A percentile compares a stretch with the other conserved stretches of the same genome.
These are phyloP conservation scores for Penicillium oxalicum DNA, from an alignment of 2,329 filamentous ascomycete genomes.

Conservation along the genomic window DNA sequence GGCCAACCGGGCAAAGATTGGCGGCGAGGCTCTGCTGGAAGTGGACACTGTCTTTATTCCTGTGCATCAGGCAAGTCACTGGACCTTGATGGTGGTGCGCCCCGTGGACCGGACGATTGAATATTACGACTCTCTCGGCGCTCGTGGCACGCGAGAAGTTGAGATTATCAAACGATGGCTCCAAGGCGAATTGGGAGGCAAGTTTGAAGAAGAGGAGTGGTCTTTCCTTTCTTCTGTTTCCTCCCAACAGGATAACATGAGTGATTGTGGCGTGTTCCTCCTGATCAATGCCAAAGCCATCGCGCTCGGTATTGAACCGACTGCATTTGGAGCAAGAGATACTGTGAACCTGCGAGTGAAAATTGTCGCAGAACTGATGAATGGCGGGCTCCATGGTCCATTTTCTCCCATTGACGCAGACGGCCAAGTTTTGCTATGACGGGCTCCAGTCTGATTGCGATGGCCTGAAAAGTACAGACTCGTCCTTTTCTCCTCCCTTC, in stretches of 20 bases:
- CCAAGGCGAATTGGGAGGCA: constrained; percentile 34
- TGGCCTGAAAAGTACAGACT: too few species aligned
- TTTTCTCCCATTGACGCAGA: constrained; percentile 28
- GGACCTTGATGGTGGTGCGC: constrained; percentile 45
- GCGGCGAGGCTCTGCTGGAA: constrained; percentile 38
- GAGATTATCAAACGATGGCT: constrained; percentile 39
- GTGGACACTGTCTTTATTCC: constrained; percentile 45
- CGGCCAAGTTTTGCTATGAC: constrained; percentile 22
- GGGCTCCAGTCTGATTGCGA: too few species aligned
- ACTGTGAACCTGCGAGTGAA: constrained; percentile 39
- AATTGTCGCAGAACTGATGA: constrained; percentile 45
- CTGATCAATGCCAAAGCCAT: constrained; percentile 46
- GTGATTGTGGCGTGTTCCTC: constrained; percentile 48
- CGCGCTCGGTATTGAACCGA: constrained; percentile 40
- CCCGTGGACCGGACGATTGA: constrained; percentile 41
- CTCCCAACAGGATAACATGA: constrained; percentile 43
- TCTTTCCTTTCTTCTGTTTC: constrained; percentile 33
- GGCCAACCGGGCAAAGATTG: constrained; percentile 44
- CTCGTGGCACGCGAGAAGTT: constrained; percentile 28
- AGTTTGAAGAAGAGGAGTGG: constrained; percentile 43
- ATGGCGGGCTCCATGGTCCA: constrained; percentile 40
- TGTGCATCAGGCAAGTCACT: constrained; percentile 42
- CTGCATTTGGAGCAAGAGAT: constrained; percentile 36
- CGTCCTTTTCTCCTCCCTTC: too few species aligned
- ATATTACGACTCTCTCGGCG: constrained; percentile 44